phyloP scores from a whole-genome alignment of 371 early-diverging fungal genomes.

The Mortierella sp. region DNA sequence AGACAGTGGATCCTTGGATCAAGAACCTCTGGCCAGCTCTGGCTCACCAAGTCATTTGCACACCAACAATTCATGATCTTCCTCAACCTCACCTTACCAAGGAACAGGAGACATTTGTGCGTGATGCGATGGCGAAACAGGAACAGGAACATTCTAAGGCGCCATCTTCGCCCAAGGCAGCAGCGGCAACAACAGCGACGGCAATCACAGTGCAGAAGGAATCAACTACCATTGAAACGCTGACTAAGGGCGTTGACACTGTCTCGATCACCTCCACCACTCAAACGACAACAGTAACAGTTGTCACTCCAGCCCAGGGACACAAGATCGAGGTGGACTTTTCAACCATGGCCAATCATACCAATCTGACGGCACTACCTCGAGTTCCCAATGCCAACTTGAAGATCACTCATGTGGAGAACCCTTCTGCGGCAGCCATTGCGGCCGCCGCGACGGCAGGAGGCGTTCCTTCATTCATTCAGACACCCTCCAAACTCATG shows the following conservation, averaged over 20 bases:
- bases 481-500: conserved; percentile 59
- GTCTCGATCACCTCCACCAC: conserved; percentile 16
- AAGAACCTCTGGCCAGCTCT: conserved; percentile 83
- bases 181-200: not conserved
- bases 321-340: conserved; percentile 61
- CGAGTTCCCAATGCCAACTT: conserved; percentile 65
- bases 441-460: not conserved
- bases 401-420: conserved; percentile 43
- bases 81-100: conserved; percentile 36
- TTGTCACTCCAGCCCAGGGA: conserved; percentile 22
- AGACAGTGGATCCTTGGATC: conserved; percentile 93
- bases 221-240: not conserved
- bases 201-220: too few relatives aligned
- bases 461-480: conserved; percentile 56
- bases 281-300: too few relatives aligned
- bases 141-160: conserved; percentile 19
- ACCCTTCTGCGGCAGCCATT: conserved; percentile 6
- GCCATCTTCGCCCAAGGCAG: conserved; percentile 1
- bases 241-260: conserved; percentile 1
- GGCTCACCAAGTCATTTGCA: conserved; percentile 54
- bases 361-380: conserved; percentile 74
- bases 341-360: conserved; percentile 60
- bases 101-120: conserved; percentile 31
- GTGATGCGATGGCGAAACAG: conserved; percentile 20
- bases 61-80: conserved; percentile 30